Conservation (phyloP, 2,329 filamentous ascomycete genomes). For the Monosporascus sp. region DNA sequence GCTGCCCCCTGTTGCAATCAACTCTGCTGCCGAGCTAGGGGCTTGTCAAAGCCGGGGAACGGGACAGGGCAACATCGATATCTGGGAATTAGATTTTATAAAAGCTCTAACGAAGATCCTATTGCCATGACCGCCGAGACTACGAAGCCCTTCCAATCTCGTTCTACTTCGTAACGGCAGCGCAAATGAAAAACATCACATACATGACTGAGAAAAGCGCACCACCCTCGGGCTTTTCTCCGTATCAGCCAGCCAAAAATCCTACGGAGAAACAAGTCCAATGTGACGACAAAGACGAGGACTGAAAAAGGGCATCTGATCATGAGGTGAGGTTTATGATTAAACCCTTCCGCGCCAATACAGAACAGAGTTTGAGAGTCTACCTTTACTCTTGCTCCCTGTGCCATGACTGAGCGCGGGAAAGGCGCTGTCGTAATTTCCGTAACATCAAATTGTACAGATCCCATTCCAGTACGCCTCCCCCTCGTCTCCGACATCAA, state of each 20-base stretch:
- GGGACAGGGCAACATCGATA: neutral
- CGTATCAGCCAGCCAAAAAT: neutral
- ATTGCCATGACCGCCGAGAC: constrained; percentile 12
- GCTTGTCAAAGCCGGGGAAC: neutral
- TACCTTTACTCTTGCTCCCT: constrained; percentile 8
- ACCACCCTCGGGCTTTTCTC: neutral
- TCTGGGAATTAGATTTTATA: neutral
- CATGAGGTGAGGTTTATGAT: neutral
- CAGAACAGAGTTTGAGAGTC: constrained; percentile 14
- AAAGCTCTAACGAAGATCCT: constrained; percentile 10
- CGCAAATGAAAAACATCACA: constrained; percentile 1
- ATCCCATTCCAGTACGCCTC: constrained; percentile 31
- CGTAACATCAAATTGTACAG: constrained; percentile 34
- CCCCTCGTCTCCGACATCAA: constrained; percentile 28
- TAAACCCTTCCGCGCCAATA: constrained; percentile 10
- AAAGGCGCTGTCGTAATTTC: constrained; percentile 23
- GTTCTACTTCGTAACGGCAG: constrained; percentile 17
- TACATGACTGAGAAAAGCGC: neutral
- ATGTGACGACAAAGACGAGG: constrained; percentile 14
- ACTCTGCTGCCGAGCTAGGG: too few relatives aligned
- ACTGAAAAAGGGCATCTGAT: neutral
- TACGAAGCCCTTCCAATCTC: constrained; percentile 18
- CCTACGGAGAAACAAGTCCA: neutral
- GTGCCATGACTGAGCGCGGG: constrained; percentile 18
- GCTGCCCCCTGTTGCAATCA: too few relatives aligned